Conservation (phyloP, 2,329 filamentous ascomycete species). For the Cladophialophora chaetospira region DNA sequence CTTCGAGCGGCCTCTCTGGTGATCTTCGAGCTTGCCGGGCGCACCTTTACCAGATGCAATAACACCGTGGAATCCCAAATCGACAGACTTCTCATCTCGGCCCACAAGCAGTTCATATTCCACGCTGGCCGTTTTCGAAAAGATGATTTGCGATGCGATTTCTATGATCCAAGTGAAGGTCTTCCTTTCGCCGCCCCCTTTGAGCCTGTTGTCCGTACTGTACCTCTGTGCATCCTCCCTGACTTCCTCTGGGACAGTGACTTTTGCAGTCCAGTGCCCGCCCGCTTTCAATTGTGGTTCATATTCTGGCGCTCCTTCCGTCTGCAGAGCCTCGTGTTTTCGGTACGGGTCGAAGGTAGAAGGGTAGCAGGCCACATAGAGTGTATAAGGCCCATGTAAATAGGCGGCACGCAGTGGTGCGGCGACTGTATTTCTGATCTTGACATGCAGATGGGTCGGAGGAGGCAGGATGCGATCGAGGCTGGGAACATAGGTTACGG, state of each 20-base stretch:
- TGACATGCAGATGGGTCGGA: conserved; percentile 76
- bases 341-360: conserved; percentile 79
- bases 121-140: conserved; percentile 84
- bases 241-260: conserved; percentile 78
- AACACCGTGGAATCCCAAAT: conserved; percentile 62
- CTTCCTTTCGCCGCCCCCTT: conserved; percentile 50
- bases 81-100: conserved; percentile 80
- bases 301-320: conserved; percentile 81
- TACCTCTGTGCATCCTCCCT: conserved; percentile 43
- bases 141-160: conserved; percentile 88
- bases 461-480: conserved; percentile 87
- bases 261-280: conserved; percentile 77
- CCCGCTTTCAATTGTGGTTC: conserved; percentile 97
- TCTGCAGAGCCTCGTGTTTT: conserved; percentile 69
- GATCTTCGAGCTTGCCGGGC: conserved; percentile 74
- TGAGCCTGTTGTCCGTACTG: conserved; percentile 2
- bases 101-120: conserved; percentile 85
- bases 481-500: conserved; percentile 86
- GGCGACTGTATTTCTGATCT: conserved; percentile 87
- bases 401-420: conserved; percentile 92
- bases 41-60: conserved; percentile 53
- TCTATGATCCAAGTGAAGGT: conserved; percentile 87
- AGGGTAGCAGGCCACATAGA: conserved; percentile 81
- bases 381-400: conserved; percentile 90
- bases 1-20: conserved; percentile 64